These are phyloP conservation scores for Botrytis cinerea DNA, from an alignment of 2,329 filamentous ascomycete species.

Conservation along the genomic window DNA sequence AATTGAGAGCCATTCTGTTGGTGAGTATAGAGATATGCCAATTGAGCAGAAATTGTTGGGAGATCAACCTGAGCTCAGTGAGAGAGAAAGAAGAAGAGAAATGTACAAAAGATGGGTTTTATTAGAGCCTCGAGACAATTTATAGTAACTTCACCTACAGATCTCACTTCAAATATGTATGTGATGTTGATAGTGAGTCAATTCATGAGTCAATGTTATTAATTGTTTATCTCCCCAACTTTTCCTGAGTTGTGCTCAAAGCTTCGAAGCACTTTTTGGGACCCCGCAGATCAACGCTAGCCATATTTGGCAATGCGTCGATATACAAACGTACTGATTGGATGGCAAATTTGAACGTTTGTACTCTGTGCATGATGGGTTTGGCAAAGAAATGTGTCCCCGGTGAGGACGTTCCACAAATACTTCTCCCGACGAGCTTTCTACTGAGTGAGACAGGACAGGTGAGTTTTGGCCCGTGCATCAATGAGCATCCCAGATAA, in stretches of 20 bases:
- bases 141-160: conserved; percentile 13
- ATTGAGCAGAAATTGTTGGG: conserved; percentile 15
- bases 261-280: neutral
- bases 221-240: conserved; percentile 1
- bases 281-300: conserved; percentile 9
- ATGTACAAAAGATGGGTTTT: neutral
- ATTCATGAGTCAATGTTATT: conserved; percentile 5
- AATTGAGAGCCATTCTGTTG: conserved; percentile 20
- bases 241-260: conserved; percentile 13
- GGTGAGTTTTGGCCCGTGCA: neutral
- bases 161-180: conserved; percentile 6
- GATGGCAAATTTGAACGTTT: neutral
- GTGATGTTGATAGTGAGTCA: conserved; percentile 12
- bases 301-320: neutral
- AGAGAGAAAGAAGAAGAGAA: neutral
- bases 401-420: neutral
- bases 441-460: neutral
- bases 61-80: neutral
- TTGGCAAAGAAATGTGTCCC: neutral
- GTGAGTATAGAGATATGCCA: conserved; percentile 10
- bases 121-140: neutral
- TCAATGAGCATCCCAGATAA: neutral
- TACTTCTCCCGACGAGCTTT: neutral
- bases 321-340: neutral
- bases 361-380: neutral